Evolutionary conservation across 495 filamentous ascomycete genomes (phyloP), one percentile per base, ranked within the genome.

Genomic region (Jackrogersella minutella): DNA sequence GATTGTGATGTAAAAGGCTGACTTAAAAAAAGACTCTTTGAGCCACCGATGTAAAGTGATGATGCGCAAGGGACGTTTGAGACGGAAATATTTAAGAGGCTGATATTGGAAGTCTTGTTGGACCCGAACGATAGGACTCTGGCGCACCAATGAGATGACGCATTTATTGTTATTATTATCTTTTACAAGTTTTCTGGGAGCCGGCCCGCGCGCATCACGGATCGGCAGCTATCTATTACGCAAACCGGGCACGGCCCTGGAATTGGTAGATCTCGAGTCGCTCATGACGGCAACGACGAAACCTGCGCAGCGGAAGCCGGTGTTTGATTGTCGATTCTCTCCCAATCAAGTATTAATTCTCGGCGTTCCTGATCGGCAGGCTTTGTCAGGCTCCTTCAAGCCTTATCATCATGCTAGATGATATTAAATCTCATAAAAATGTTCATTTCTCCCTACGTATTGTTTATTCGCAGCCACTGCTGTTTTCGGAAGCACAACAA

Each of bases 241-340:
- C 66, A 64, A n/a, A 61, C 66, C 66, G 50, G 44, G 50, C 49
- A 49, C 37, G 34, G 55, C 19, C 50, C 51, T 37, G 17, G 17
- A 44, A 5, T n/a, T n/a, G 44, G 51, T 41, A 56, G 56, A 69
- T 69, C 66, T 69, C 43, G 50, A 51, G 41, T 49, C 34, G 39
- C 54, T 43, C 41, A 69, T 69, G 66, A 69, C 66, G 66, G 51
- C 37, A 64, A 41, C 49, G 59, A 65, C 16, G 66, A 58, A 49
- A 59, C 41, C 14, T 17, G 24, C 28, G 47, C 28, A 50, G 36
- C 8, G 43, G 34, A 52, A 28, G 30, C 51, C 56, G 19, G n/a
- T 17, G 40, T 59, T 56, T 60, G 54, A 60, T 60, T 46, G 30
- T 47, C 49, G 36, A 53, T 21, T 61, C n/a, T 19, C 13, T 34